Percentiles rank a stretch among this genome's conserved stretches.
phyloP scores from a whole-genome alignment of 202 grass and related monocot species.

The Schoenoplectus triqueter region DNA sequence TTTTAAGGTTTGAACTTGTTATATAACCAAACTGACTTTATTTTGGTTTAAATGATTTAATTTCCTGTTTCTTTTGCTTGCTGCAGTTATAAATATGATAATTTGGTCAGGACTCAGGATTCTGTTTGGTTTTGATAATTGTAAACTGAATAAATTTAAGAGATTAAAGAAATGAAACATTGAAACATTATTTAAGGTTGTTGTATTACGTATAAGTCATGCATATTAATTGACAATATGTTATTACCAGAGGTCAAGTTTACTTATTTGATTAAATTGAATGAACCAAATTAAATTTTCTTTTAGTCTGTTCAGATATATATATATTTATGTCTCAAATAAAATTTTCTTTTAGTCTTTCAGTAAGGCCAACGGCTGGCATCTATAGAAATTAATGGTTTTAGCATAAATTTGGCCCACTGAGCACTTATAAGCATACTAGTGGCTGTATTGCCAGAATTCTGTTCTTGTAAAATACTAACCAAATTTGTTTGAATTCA shows the following conservation, averaged over 20 bases:
- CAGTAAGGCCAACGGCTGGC: too few relatives aligned
- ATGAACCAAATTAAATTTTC: not conserved
- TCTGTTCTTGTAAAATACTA: not conserved
- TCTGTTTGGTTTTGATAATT: slow-evolving; percentile 22
- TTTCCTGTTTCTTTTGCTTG: not conserved
- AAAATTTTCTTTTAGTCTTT: too few relatives aligned
- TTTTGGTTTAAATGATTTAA: slow-evolving; percentile 1
- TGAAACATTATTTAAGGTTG: slow-evolving; percentile 11
- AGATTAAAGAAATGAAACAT: not conserved
- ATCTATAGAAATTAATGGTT: too few relatives aligned
- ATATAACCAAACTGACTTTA: not conserved
- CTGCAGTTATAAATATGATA: not conserved
- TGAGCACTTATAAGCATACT: not conserved
- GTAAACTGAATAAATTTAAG: not conserved
- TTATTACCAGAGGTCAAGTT: slow-evolving; percentile 4
- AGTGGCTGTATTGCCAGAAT: not conserved
- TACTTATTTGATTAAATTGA: slow-evolving; percentile 9
- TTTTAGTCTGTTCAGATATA: not conserved
- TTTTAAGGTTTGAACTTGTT: not conserved
- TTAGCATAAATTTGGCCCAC: not conserved
- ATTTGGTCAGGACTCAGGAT: too few relatives aligned
- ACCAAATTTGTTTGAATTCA: not conserved
- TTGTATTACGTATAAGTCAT: not conserved
- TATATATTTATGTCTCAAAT: not conserved
- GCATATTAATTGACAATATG: not conserved